Base-by-base conservation (phyloP, 495 filamentous ascomycete genomes). In the Penicillium soppii region DNA sequence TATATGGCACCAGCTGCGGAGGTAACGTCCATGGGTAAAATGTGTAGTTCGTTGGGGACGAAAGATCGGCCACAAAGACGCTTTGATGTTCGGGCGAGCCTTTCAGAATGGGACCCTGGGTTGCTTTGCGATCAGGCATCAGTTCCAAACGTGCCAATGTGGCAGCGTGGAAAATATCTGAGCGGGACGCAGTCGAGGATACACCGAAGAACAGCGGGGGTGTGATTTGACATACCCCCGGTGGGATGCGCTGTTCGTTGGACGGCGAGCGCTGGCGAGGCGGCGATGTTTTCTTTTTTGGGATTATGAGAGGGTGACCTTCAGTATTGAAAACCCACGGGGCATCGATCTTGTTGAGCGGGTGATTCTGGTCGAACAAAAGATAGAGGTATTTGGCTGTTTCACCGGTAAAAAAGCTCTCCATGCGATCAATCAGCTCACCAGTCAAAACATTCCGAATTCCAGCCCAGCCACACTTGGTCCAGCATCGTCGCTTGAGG, bases 331-430 rank as follows among this genome's bases (percentile, higher is more conserved):
- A 97, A 5, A 98, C 92, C 72, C 89, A 91, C 2, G 91, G 80
- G 4, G 84, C 85, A 68, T 97, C 92, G 15, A 92, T 67, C 5
- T 80, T 82, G 72, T 97, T 97, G 21, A 97, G 65, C 1, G 94
- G 94, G 70, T 97, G 94, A 13, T 83, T 78, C 27, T 82, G 77
- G 43, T 94, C 88, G 67, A 92, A 97, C 1, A 97, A 80, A 32
- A 98, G 73, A 54, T 91, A 95, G 45, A 98, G 73, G 67, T 98
- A 98, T 68, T 97, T 96, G 46, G 89, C 84, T 0, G 94, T 98
- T 69, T 98, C 94, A 3, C 95, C 91, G 1, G 97, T 77, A 66
- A 96, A 97, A 75, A 98, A 98, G 68, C 94, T 97, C 72, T 98
- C 94, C 94, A 98, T 98, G 15, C 94, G 86, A 62, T 98, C 94